phyloP scores from a whole-genome alignment of 2,329 filamentous ascomycete genomes.

The Colletotrichum godetiae region DNA sequence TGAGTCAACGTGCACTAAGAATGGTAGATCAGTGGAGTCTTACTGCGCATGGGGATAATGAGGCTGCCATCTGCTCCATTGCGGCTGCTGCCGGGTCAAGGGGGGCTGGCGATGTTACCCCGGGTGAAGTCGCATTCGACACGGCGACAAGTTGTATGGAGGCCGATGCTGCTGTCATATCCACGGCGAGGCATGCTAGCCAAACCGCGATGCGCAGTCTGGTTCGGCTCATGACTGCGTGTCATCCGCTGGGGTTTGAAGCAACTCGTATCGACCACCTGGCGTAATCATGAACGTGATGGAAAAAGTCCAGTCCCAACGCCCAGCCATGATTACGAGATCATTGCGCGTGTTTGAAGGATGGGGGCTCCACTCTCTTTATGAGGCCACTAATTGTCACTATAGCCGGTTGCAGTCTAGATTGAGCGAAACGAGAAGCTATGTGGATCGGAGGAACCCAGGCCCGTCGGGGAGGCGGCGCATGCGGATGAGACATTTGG shows the following conservation, averaged over 20 bases:
- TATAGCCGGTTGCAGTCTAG: not conserved
- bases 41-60: conserved; percentile 15
- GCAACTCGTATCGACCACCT: not conserved
- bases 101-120: not conserved
- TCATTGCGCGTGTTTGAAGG: not conserved
- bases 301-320: not conserved
- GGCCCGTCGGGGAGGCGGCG: not conserved
- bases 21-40: not conserved
- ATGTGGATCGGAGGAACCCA: not conserved
- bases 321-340: not conserved
- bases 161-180: not conserved
- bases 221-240: not conserved
- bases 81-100: not conserved
- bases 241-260: not conserved
- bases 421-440: not conserved
- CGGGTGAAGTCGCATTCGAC: not conserved
- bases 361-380: not conserved
- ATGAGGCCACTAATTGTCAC: not conserved
- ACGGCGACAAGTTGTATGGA: not conserved
- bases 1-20: not conserved
- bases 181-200: not conserved
- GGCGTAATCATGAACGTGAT: not conserved
- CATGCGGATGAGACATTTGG: not conserved
- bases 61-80: not conserved
- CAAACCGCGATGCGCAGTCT: not conserved